Percentiles rank a stretch among this genome's conserved stretches.
Conservation (phyloP, 257 asterid genomes). For the Ehretia macrophylla region DNA sequence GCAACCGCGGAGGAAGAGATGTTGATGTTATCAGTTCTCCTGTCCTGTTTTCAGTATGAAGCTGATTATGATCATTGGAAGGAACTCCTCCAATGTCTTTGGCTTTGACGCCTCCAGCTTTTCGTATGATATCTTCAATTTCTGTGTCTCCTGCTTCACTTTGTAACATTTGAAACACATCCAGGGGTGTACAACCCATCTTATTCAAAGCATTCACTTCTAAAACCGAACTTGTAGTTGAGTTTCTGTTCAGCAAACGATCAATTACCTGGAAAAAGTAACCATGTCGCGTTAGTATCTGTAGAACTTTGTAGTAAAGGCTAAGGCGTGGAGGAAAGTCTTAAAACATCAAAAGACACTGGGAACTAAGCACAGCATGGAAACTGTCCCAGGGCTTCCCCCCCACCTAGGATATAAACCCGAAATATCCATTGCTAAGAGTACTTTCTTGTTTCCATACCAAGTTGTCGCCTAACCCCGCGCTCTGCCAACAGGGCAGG, state of each 20-base stretch:
- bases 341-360: background rate
- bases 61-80: slow-evolving; percentile 4
- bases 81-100: background rate
- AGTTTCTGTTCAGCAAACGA: slow-evolving; percentile 9
- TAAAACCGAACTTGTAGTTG: slow-evolving; percentile 3
- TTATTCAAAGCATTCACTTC: slow-evolving; percentile 22
- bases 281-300: background rate
- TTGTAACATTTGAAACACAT: slow-evolving; percentile 10
- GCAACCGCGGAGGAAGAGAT: background rate
- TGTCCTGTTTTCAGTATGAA: background rate
- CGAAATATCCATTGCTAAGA: no score
- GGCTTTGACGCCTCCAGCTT: slow-evolving; percentile 22
- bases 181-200: slow-evolving; percentile 29
- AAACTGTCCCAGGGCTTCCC: no score
- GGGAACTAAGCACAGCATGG: background rate
- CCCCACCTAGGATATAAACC: no score
- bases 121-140: slow-evolving; percentile 37
- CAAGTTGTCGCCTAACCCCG: no score
- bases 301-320: background rate
- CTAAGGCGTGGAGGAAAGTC: no score
- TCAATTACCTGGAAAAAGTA: slow-evolving; percentile 6
- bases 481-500: no score
- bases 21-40: no score
- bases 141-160: slow-evolving; percentile 36
- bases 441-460: no score